Evolutionary conservation across 1,284 basidiomycete genomes (phyloP).

Genomic region (Cryptococcus sp.): DNA sequence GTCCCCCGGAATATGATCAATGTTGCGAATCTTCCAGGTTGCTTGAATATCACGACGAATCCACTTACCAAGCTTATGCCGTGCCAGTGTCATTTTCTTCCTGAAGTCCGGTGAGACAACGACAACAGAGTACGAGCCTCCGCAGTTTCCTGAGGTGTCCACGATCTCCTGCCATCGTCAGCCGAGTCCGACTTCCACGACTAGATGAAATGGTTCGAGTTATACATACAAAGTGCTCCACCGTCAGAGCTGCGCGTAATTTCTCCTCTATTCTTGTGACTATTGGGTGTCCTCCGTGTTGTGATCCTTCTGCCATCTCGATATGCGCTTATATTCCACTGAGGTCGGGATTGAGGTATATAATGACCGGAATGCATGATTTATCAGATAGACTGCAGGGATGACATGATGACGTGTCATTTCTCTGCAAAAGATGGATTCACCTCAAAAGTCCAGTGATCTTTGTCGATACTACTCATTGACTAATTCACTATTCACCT

Average conservation of each 20-base stretch:
- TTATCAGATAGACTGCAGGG: not conserved
- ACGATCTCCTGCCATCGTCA: slow-evolving; percentile 42
- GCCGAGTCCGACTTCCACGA: slow-evolving; percentile 8
- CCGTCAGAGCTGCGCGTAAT: slow-evolving; percentile 18
- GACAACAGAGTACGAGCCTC: slow-evolving; percentile 42
- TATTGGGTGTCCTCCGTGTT: slow-evolving; percentile 11
- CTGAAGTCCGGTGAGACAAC: slow-evolving; percentile 46
- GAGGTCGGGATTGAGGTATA: no score
- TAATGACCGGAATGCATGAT: slow-evolving; percentile 1
- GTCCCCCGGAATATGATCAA: not conserved
- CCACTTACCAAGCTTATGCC: slow-evolving; percentile 46
- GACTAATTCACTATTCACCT: no score
- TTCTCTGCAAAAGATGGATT: not conserved
- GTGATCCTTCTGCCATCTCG: not conserved
- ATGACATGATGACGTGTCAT: not conserved
- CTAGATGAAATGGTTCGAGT: not conserved
- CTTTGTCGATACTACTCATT: not conserved
- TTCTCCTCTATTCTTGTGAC: slow-evolving; percentile 26
- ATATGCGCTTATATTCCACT: no score
- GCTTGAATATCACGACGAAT: no score
- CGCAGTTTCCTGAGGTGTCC: slow-evolving; percentile 48
- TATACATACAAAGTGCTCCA: slow-evolving; percentile 26
- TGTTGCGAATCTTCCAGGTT: not conserved
- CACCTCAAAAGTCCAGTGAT: not conserved
- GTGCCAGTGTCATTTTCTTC: slow-evolving; percentile 43